Conservation (phyloP, 2,329 filamentous ascomycete genomes). For the Pyricularia pennisetigena region DNA sequence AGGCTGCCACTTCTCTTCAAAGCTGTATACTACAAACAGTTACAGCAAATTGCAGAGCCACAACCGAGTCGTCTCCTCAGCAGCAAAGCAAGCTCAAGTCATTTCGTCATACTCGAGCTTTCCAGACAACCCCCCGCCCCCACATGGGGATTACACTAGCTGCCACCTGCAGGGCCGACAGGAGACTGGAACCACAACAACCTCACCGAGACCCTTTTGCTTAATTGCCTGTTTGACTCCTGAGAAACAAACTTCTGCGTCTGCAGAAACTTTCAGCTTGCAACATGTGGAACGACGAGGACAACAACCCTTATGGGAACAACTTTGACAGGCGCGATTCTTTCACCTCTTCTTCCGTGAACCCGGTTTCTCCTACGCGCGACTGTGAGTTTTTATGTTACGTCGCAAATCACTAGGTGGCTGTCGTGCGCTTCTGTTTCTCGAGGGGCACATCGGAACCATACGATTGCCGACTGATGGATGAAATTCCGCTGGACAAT, state of each 20-base stretch:
- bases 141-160: constrained; percentile 4
- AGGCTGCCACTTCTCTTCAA: neutral
- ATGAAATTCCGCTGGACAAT: constrained; percentile 21
- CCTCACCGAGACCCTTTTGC: neutral
- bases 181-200: constrained; percentile 1
- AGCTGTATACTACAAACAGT: neutral
- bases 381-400: constrained; percentile 39
- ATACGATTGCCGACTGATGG: constrained; percentile 21
- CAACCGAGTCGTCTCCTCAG: neutral
- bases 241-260: neutral
- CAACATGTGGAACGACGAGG: constrained; percentile 97
- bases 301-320: constrained; percentile 91
- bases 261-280: constrained; percentile 1
- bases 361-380: constrained; percentile 53
- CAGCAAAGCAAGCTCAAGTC: neutral
- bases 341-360: constrained; percentile 56
- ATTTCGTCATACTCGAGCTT: constrained; percentile 5
- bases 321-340: constrained; percentile 86
- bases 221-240: neutral
- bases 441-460: neutral
- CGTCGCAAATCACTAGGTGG: neutral
- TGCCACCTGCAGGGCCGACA: constrained; percentile 4
- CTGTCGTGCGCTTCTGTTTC: neutral
- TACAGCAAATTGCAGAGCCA: neutral
- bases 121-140: neutral